Percentiles rank a stretch among this genome's conserved stretches.
phyloP scores from a whole-genome alignment of 2,329 filamentous ascomycete genomes.

The Colletotrichum phormii region DNA sequence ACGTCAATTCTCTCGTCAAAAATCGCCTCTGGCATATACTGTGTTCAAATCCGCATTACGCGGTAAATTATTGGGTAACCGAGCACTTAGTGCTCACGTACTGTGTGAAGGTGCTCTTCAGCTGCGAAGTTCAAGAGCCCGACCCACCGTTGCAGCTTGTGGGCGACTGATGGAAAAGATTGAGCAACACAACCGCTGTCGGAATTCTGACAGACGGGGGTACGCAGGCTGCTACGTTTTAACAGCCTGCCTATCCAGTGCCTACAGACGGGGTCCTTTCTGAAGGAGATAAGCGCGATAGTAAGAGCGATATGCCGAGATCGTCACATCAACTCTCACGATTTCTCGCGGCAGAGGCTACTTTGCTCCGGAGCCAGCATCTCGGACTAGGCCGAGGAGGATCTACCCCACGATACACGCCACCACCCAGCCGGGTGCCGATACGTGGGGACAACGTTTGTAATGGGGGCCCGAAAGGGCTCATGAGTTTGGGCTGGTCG shows the following conservation, averaged over 20 bases:
- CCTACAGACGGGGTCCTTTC: constrained; percentile 57
- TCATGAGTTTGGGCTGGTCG: constrained; percentile 60
- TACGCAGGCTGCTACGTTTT: neutral
- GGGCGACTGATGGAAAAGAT: constrained; percentile 30
- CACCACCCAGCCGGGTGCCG: constrained; percentile 41
- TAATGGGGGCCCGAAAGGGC: constrained; percentile 18
- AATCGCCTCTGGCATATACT: no score
- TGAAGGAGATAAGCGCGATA: constrained; percentile 71
- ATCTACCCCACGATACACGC: constrained; percentile 44
- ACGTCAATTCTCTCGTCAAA: neutral
- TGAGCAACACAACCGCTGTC: constrained; percentile 36
- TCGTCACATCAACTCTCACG: constrained; percentile 24
- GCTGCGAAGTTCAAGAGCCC: neutral
- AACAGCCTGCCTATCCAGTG: constrained; percentile 37
- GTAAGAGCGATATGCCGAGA: constrained; percentile 57
- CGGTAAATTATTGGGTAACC: neutral
- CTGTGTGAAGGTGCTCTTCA: neutral
- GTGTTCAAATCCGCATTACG: no score
- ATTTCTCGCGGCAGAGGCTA: constrained; percentile 52
- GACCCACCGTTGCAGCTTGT: constrained; percentile 6
- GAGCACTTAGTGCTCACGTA: neutral
- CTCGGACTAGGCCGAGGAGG: constrained; percentile 67
- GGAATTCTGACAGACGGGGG: constrained; percentile 30
- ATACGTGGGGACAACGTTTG: constrained; percentile 40
- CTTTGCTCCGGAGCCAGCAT: constrained; percentile 69